Percentiles rank a stretch among this genome's conserved stretches.
Conservation (phyloP, 306 rosid genomes). For the Datisca glomerata region DNA sequence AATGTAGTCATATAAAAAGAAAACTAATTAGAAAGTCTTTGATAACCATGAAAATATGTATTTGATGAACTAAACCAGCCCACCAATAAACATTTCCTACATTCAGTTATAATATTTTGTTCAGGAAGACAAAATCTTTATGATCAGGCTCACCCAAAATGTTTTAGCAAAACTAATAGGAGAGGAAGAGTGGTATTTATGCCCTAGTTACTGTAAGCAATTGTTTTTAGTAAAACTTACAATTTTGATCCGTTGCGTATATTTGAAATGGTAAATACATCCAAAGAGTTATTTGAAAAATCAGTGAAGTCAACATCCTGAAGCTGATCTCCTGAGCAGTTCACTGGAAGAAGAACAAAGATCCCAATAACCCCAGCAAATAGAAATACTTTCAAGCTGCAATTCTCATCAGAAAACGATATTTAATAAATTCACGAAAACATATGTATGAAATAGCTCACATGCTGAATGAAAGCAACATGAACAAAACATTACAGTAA, state of each 20-base stretch:
- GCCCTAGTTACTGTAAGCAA: not conserved
- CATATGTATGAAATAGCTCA: too few species aligned
- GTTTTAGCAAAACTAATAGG: too few species aligned
- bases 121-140: too few species aligned
- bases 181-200: not conserved
- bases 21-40: too few species aligned
- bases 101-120: too few species aligned
- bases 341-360: slow-evolving; percentile 76
- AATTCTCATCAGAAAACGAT: slow-evolving; percentile 1
- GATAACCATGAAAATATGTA: too few species aligned
- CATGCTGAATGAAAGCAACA: not conserved
- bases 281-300: slow-evolving; percentile 40
- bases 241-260: slow-evolving; percentile 29
- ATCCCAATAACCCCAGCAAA: slow-evolving; percentile 80
- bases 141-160: too few species aligned
- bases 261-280: slow-evolving; percentile 52
- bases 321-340: slow-evolving; percentile 62
- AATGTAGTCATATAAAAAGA: too few species aligned
- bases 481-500: too few species aligned
- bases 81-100: too few species aligned
- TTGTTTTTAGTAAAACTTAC: slow-evolving; percentile 18
- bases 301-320: slow-evolving; percentile 28
- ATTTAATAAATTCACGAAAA: not conserved
- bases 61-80: too few species aligned
- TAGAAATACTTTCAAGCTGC: slow-evolving; percentile 65